Evolutionary conservation across 352 stramenopile species (phyloP), one percentile per base, ranked within the genome.

Genomic region (Phytophthora nicotianae): DNA sequence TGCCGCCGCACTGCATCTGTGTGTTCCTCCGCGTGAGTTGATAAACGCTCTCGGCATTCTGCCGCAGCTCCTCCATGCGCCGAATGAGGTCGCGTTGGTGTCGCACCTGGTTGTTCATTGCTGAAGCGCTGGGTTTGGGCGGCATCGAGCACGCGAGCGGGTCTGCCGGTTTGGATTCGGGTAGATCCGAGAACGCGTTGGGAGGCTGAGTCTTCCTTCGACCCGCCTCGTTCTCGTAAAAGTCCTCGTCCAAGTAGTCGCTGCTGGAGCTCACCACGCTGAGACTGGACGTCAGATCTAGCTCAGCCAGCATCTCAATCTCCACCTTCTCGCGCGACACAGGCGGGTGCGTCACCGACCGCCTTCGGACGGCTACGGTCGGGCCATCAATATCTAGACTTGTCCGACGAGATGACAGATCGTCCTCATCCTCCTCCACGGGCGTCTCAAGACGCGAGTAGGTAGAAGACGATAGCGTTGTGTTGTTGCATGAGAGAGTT

Each of bases 31-130:
- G 46, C 13, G 65, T 72, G 13, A 74, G 10, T 26, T 74, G 65
- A 54, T 72, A 77, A 9, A 71, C 65, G 43, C 56, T 70, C 54
- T 77, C 69, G 24, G 65, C 69, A 13, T 66, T 72, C 41, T 67
- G 51, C 11, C 65, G 56, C 60, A 77, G 55, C 50, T 74, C 60
- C 37, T 65, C 41, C 65, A 77, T 77, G 35, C 69, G 69, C 17
- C 16, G 42, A 33, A 69, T 68, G 23, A 74, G 47, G 5, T 77
- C 69, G 29, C 29, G 55, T 37, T 64, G 60, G 1, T 42, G 48
- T 16, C 37, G 59, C 10, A 53, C 4, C 19, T 65, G 52, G 23
- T 21, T 62, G 35, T 55, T 53, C 41, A 59, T 65, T 10, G 51
- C 11, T n/a, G 59, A 48, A 7, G 20, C 35, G 2, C 23, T 57